Percentiles rank a stretch among this genome's conserved stretches.
phyloP scores from a whole-genome alignment of 208 protist genomes.

The Herpetomonas samuelpessoai region DNA sequence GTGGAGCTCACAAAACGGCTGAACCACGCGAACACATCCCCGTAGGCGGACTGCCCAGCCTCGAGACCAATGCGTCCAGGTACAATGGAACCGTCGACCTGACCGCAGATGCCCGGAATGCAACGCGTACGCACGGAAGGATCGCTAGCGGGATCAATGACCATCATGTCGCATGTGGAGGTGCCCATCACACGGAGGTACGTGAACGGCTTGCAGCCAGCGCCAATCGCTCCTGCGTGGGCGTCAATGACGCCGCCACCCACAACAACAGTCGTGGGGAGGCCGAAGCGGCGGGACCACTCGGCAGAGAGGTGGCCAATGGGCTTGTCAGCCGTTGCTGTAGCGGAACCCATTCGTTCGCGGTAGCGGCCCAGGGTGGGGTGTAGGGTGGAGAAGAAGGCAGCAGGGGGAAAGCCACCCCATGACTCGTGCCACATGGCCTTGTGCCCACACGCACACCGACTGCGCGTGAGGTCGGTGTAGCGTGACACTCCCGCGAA shows the following conservation, averaged over 20 bases:
- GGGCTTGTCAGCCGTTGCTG: slow-evolving; percentile 43
- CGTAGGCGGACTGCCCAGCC: slow-evolving; percentile 57
- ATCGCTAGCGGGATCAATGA: slow-evolving; percentile 29
- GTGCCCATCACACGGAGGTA: slow-evolving; percentile 67
- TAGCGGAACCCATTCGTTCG: slow-evolving; percentile 29
- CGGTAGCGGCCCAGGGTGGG: slow-evolving; percentile 30
- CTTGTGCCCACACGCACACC: slow-evolving; percentile 57
- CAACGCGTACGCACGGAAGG: slow-evolving; percentile 21
- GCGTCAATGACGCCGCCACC: slow-evolving; percentile 55
- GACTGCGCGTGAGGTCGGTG: slow-evolving; percentile 27
- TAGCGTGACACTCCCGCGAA: slow-evolving; percentile 32
- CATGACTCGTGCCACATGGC: slow-evolving; percentile 60
- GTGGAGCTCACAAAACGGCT: slow-evolving; percentile 34
- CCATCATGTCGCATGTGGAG: slow-evolving; percentile 69
- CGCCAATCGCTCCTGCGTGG: slow-evolving; percentile 51
- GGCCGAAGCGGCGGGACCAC: slow-evolving; percentile 39
- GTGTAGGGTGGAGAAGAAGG: slow-evolving; percentile 50
- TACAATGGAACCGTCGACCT: slow-evolving; percentile 57
- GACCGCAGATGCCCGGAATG: slow-evolving; percentile 47
- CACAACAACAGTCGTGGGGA: slow-evolving; percentile 32
- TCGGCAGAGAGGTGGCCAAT: slow-evolving; percentile 33
- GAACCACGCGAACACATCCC: slow-evolving; percentile 67
- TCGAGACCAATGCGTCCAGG: slow-evolving; percentile 49
- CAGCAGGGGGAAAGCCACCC: slow-evolving; percentile 44
- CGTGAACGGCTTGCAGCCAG: slow-evolving; percentile 36